Evolutionary conservation across 148 eudicot species (phyloP).

Genomic region (Polygonum maritimum): DNA sequence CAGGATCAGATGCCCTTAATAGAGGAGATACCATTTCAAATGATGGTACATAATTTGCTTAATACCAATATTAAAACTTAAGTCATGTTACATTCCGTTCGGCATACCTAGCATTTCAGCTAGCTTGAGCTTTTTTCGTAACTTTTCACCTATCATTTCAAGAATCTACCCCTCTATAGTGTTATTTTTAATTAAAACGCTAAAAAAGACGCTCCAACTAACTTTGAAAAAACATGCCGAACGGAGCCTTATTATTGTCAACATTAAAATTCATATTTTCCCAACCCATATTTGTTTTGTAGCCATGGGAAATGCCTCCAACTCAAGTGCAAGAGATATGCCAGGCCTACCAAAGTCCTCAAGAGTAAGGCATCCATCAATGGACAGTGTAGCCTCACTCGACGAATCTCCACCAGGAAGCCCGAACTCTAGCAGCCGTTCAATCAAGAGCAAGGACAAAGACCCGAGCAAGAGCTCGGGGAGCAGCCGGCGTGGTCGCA

Average conservation of each 20-base stretch:
- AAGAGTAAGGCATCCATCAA: conserved; percentile 4
- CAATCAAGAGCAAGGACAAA: not conserved
- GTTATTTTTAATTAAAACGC: no score
- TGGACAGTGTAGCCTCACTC: not conserved
- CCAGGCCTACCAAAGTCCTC: not conserved
- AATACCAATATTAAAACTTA: not conserved
- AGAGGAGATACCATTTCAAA: not conserved
- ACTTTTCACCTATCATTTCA: no score
- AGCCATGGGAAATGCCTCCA: conserved; percentile 14
- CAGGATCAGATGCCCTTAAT: not conserved
- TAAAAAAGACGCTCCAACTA: no score
- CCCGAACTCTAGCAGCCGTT: not conserved
- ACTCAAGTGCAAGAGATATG: not conserved
- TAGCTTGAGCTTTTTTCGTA: no score
- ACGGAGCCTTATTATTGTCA: no score
- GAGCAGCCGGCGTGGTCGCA: not conserved
- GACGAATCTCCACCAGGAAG: not conserved
- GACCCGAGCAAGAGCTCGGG: not conserved
- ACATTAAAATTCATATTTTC: no score
- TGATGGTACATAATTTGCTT: not conserved
- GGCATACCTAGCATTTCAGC: no score
- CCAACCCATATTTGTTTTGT: not conserved
- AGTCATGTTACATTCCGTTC: no score
- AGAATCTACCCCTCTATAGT: no score
- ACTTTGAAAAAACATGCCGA: no score